A percentile compares a stretch with the other conserved stretches of the same genome.
Conservation (phyloP, 306 rosid species). For the Lupinus albus region DNA sequence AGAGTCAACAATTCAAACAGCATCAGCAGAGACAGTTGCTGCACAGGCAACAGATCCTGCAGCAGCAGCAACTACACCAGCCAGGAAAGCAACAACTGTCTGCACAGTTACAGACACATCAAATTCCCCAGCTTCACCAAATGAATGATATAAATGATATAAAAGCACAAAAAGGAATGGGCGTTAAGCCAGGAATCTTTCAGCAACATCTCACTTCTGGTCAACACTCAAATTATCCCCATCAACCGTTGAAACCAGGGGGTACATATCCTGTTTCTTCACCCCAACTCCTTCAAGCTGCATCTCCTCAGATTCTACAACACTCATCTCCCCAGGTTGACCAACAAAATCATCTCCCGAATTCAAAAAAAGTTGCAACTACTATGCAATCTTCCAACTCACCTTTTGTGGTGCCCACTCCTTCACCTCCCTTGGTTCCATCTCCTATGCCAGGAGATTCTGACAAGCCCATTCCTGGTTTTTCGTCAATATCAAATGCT, state of each 20-base stretch:
- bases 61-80: conserved; percentile 54
- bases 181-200: conserved; percentile 68
- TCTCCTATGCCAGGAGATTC: conserved; percentile 82
- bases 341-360: conserved; percentile 62
- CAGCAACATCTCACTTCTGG: conserved; percentile 69
- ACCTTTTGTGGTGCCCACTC: conserved; percentile 78
- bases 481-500: conserved; percentile 65
- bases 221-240: conserved; percentile 77
- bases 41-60: conserved; percentile 61
- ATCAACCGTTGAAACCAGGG: conserved; percentile 72
- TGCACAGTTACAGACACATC: conserved; percentile 66
- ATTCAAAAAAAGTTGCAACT: conserved; percentile 68
- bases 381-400: conserved; percentile 85
- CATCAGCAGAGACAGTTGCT: conserved; percentile 55
- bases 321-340: conserved; percentile 93
- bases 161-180: conserved; percentile 67
- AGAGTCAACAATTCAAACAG: conserved; percentile 58
- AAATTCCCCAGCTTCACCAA: conserved; percentile 72
- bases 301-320: conserved; percentile 86
- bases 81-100: conserved; percentile 70
- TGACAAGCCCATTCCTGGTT: conserved; percentile 68
- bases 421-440: conserved; percentile 89
- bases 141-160: conserved; percentile 69
- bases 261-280: conserved; percentile 66
- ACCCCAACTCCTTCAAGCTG: conserved; percentile 73